Base-by-base conservation (phyloP, 1,284 basidiomycete species). In the Melanopsichium pennsylvanicum region DNA sequence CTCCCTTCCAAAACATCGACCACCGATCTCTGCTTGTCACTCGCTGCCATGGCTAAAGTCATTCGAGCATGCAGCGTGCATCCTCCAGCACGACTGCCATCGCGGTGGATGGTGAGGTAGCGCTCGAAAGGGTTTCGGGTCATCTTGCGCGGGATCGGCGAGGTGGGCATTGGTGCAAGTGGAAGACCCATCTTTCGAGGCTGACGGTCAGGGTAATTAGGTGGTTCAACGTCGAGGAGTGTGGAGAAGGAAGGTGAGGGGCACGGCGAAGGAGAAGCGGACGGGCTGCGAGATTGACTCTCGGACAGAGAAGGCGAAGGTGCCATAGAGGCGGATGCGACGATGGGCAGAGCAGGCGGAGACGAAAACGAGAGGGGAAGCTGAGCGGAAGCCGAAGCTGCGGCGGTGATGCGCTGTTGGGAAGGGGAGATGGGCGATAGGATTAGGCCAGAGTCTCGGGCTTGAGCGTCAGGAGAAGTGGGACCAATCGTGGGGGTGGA, bases 41-140 rank as follows among this genome's bases (percentile, higher is more conserved):
- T 7, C 27, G 13, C 13, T 29, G 27, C 13, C 27, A 29, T 29
- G 13, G 45, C 50, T 19, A 47, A 34, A 23, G 60, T 48, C 25
- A 51, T 37, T 0, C 60, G 4, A 2, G 48, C 47, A 10, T 56
- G 38, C 9, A 62, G 35, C 12, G 44, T 44, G 23, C 45, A n/a
- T n/a, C n/a, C 26, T 7, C 38, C 26, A 2, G 27, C 21, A 5
- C 10, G 11, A 10, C 33, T 18, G 25, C 23, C 45, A 25, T n/a
- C 27, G 27, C 8, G 5, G 16, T 42, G 36, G 21, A 41, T 43
- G 40, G 38, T 25, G 33, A 63, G 48, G 29, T 59, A 63, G 26
- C 67, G 47, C 31, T 70, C 60, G 22, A 70, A 70, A 2, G 67
- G 67, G 22, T 70, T 70, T 10, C 67, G 38, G 15, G 67, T 70